Evolutionary conservation across 2,329 filamentous ascomycete species (phyloP), one percentile per base, ranked within the genome.

Genomic region (Trichoderma gracile): DNA sequence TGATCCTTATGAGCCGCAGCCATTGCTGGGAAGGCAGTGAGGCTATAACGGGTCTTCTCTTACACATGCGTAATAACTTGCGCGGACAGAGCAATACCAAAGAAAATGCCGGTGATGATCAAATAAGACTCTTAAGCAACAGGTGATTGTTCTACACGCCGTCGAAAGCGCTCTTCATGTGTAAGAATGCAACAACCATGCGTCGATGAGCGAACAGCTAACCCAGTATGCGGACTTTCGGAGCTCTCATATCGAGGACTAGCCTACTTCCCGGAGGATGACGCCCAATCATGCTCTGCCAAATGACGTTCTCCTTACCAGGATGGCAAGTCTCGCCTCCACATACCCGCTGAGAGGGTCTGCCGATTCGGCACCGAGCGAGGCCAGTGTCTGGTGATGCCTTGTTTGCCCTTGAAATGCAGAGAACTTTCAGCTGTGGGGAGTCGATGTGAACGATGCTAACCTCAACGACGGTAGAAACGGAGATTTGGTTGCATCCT

Each of bases 281-380:
- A 8, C 1, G 15, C 17, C 55, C 55, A 58, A 58, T 46, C 14
- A 49, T 8, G 40, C 0, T 4, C 21, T 47, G 17, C 21, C 6
- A 46, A 38, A 8, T 5, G 19, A 47, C 9, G 55, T 14, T 46
- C 54, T 46, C n/a, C 42, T 23, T n/a, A 21, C 42, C 15, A 19
- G 55, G 33, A 47, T 23, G 19, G 27, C 10, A 58, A 49, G 27
- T 49, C 19, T 40, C 3, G 43, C 40, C 55, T 23, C 25, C 17
- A 6, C 21, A 25, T 61, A 19, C 46, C 57, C 57, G 46, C 57
- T 60, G 43, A 43, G 17, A 19, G 33, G 15, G 23, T 2, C 19
- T 54, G 58, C 58, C 58, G 58, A 62, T 23, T 62, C 58, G 58
- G 58, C 49, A 45, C 58, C 58, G 58, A 62, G 14, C 38, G 27